These are phyloP conservation scores for Pyrrhoderma noxium DNA, from an alignment of 1,284 basidiomycete genomes.

Conservation along the genomic window DNA sequence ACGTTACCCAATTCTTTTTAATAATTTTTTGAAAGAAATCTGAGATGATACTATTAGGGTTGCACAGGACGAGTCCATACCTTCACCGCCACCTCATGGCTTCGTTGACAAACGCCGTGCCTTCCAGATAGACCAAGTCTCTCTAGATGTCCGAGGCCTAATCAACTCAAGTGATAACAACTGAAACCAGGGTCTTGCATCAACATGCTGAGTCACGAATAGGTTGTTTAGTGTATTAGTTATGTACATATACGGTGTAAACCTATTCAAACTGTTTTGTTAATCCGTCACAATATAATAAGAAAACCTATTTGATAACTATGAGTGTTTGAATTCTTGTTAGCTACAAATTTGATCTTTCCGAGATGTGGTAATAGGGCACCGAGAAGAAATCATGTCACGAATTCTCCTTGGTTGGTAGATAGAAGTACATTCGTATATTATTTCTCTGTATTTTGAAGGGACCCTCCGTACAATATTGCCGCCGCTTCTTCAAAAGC, in stretches of 20 bases:
- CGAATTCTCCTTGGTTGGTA: no score
- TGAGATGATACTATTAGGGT: slow-evolving; percentile 2
- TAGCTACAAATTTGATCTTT: no score
- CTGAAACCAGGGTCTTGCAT: no score
- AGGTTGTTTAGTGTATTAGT: no score
- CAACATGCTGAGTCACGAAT: no score
- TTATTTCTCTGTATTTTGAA: not conserved
- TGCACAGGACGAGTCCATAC: slow-evolving; percentile 9
- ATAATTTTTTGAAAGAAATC: not conserved
- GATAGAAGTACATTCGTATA: not conserved
- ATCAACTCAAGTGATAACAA: not conserved
- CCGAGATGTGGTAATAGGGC: no score
- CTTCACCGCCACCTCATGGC: slow-evolving; percentile 10
- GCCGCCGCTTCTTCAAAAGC: slow-evolving; percentile 40
- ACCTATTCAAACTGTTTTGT: no score
- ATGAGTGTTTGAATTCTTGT: no score
- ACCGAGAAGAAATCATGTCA: no score
- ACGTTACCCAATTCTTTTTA: not conserved
- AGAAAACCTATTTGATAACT: no score
- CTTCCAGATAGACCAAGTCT: slow-evolving; percentile 14
- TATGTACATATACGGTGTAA: no score
- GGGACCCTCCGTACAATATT: slow-evolving; percentile 38
- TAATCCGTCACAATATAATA: no score
- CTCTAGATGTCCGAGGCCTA: slow-evolving; percentile 6
- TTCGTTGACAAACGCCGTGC: slow-evolving; percentile 13